These are phyloP conservation scores for Guyanaporus albipodus DNA, from an alignment of 768 basidiomycete genomes.

Conservation along the genomic window DNA sequence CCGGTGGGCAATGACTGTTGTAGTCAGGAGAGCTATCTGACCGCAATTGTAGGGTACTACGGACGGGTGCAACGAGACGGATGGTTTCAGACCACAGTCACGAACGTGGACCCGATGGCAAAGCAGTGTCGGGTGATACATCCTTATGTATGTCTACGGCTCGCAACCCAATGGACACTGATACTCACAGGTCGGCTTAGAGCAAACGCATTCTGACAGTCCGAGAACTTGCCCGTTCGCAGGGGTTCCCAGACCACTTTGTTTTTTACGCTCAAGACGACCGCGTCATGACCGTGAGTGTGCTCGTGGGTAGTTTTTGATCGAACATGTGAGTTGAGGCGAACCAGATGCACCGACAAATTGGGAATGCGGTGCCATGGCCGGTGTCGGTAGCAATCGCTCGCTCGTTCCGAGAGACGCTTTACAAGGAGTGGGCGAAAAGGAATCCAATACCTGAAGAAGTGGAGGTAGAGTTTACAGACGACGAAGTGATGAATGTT, in stretches of 20 bases:
- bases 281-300: constrained; percentile 58
- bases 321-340: constrained; percentile 1
- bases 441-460: constrained; percentile 17
- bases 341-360: constrained; percentile 70
- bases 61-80: constrained; percentile 53
- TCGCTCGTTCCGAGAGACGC: constrained; percentile 49
- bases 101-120: constrained; percentile 74
- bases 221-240: constrained; percentile 73
- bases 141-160: constrained; percentile 47
- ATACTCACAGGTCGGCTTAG: constrained; percentile 32
- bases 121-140: constrained; percentile 71
- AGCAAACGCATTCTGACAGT: constrained; percentile 69
- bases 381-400: constrained; percentile 62
- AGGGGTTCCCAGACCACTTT: constrained; percentile 79
- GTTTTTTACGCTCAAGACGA: constrained; percentile 50
- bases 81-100: constrained; percentile 72
- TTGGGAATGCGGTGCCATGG: constrained; percentile 78
- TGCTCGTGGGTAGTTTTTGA: not conserved
- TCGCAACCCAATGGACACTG: not conserved
- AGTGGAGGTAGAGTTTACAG: constrained; percentile 31
- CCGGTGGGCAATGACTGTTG: constrained; percentile 35
- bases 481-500: constrained; percentile 27
- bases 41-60: constrained; percentile 41
- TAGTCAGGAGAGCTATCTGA: not conserved
- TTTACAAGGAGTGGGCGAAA: constrained; percentile 50